Percentiles rank a stretch among this genome's conserved stretches.
Conservation (phyloP, 768 basidiomycete species). For the Leccinum obscurum region DNA sequence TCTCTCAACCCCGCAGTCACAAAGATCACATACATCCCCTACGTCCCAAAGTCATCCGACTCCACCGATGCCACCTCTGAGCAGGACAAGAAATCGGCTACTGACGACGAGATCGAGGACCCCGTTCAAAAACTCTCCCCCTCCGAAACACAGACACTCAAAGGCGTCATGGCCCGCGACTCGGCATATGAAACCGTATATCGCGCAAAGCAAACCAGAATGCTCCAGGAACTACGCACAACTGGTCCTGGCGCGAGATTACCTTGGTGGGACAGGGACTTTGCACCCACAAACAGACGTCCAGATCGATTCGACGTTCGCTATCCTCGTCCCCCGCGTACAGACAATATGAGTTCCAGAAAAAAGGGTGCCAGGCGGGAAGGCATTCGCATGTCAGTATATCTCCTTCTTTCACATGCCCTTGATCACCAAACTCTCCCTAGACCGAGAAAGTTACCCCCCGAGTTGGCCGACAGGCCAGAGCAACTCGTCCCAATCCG, state of each 20-base stretch:
- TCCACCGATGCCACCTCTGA: slow-evolving; percentile 18
- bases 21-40: slow-evolving; percentile 32
- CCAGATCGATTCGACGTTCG: slow-evolving; percentile 51
- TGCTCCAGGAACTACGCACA: slow-evolving; percentile 48
- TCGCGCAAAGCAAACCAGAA: slow-evolving; percentile 51
- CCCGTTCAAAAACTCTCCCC: slow-evolving; percentile 30
- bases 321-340: slow-evolving; percentile 51
- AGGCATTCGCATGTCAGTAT: slow-evolving; percentile 75
- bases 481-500: slow-evolving; percentile 93
- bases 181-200: slow-evolving; percentile 47
- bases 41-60: slow-evolving; percentile 18
- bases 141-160: slow-evolving; percentile 35
- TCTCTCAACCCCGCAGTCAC: slow-evolving; percentile 34
- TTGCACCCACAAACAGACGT: slow-evolving; percentile 30
- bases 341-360: slow-evolving; percentile 35
- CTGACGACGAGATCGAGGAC: slow-evolving; percentile 24
- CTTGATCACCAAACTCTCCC: not conserved
- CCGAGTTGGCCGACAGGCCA: slow-evolving; percentile 56
- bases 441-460: slow-evolving; percentile 61
- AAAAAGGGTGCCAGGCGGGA: slow-evolving; percentile 61
- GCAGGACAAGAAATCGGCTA: slow-evolving; percentile 26
- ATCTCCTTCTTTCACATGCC: not conserved
- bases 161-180: slow-evolving; percentile 40
- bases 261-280: slow-evolving; percentile 68
- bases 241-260: slow-evolving; percentile 44